Conservation (phyloP, 768 basidiomycete genomes). For the Collybia sp. region DNA sequence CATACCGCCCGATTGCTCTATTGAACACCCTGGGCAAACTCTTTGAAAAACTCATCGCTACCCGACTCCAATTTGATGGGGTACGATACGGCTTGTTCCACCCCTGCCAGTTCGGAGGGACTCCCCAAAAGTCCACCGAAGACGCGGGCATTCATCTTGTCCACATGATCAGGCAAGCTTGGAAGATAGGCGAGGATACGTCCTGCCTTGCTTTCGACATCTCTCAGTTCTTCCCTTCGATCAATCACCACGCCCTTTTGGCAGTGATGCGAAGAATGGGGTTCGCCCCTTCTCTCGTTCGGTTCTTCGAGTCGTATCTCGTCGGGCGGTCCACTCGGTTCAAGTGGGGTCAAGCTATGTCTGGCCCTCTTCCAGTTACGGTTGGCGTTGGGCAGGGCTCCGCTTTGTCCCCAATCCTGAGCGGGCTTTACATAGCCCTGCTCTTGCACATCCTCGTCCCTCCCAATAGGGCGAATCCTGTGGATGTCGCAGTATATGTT, state of each 20-base stretch:
- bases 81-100: neutral
- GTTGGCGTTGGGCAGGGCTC: slow-evolving; percentile 3
- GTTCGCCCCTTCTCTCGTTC: neutral
- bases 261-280: neutral
- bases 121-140: slow-evolving; percentile 2
- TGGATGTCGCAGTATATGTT: neutral
- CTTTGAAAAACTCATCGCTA: slow-evolving; percentile 1
- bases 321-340: neutral
- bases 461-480: neutral
- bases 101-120: slow-evolving; percentile 1
- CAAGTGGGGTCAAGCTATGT: neutral
- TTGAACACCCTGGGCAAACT: slow-evolving; percentile 4
- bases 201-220: neutral
- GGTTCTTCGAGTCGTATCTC: neutral
- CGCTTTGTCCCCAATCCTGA: neutral
- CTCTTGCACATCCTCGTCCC: neutral
- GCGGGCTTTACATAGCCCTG: neutral
- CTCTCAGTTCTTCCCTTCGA: neutral
- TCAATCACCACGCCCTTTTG: neutral
- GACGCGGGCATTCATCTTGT: slow-evolving; percentile 1
- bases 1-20: slow-evolving; percentile 1
- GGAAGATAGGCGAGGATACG: neutral
- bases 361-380: neutral
- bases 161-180: neutral
- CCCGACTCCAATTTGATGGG: slow-evolving; percentile 1